These are phyloP conservation scores for Hevea brasiliensis DNA, from an alignment of 345 rosid species.

Conservation along the genomic window DNA sequence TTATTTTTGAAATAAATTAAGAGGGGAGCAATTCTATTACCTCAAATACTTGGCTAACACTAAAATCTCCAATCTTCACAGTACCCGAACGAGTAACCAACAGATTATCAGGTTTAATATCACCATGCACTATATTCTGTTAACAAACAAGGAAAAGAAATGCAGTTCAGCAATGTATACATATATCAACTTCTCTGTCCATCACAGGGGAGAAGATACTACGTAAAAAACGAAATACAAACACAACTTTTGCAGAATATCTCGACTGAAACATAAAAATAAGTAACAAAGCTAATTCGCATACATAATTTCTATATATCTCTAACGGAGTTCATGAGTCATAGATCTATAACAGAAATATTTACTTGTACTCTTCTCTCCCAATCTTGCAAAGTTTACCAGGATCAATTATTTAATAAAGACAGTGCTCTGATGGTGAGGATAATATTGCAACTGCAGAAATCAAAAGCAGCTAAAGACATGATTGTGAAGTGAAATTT, in stretches of 20 bases:
- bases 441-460: neutral
- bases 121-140: slow-evolving; percentile 95
- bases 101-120: slow-evolving; percentile 96
- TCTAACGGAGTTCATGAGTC: neutral
- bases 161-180: neutral
- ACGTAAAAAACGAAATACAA: neutral
- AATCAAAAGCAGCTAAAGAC: neutral
- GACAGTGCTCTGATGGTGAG: neutral
- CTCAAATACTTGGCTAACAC: slow-evolving; percentile 98
- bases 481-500: neutral
- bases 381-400: neutral
- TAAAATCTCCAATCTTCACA: slow-evolving; percentile 96
- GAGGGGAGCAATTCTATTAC: slow-evolving; percentile 38
- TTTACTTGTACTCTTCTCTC: neutral
- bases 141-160: slow-evolving; percentile 16
- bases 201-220: neutral
- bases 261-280: neutral
- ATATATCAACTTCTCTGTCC: neutral
- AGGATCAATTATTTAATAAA: neutral
- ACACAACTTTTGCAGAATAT: slow-evolving; percentile 2
- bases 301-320: neutral
- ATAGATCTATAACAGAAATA: neutral
- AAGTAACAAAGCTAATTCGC: neutral
- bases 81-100: slow-evolving; percentile 71
- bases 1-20: neutral